A percentile compares a stretch with the other conserved stretches of the same genome.
Evolutionary conservation across 2,329 filamentous ascomycete genomes (phyloP).

Genomic region (Paracoccidioides lutzii): DNA sequence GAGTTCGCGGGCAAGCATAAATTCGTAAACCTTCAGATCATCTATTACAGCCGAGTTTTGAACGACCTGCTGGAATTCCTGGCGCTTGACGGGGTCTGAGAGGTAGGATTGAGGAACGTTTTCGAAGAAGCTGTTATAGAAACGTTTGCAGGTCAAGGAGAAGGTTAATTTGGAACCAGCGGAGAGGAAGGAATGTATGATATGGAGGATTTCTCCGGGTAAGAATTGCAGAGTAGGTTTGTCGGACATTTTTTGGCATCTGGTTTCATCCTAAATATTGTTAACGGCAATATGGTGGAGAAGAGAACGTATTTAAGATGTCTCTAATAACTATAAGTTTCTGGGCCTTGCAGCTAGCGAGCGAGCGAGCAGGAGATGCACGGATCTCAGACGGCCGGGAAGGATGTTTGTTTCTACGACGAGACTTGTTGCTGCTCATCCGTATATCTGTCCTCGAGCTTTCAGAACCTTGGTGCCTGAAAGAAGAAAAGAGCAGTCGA

Average conservation of each 20-base stretch:
- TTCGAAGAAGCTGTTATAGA: constrained; percentile 4
- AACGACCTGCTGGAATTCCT: neutral
- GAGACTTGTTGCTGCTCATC: too few species aligned
- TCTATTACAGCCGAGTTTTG: neutral
- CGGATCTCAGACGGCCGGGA: too few species aligned
- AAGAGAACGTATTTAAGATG: too few species aligned
- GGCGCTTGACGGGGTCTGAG: neutral
- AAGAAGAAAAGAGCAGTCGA: too few species aligned
- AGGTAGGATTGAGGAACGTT: neutral
- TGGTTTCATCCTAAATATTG: too few species aligned
- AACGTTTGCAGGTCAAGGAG: constrained; percentile 2
- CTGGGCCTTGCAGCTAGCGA: too few species aligned
- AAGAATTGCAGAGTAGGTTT: constrained; percentile 1
- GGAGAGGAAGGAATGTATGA: constrained; percentile 5
- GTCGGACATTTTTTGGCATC: neutral
- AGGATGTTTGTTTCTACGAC: too few species aligned
- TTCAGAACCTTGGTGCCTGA: too few species aligned
- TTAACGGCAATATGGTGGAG: too few species aligned
- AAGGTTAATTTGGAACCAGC: constrained; percentile 1
- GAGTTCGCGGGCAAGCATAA: constrained; percentile 1
- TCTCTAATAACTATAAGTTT: too few species aligned
- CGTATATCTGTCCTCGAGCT: too few species aligned
- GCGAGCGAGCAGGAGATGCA: too few species aligned
- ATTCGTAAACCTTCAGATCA: neutral
- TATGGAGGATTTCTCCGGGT: constrained; percentile 7